Conservation (phyloP, 2,329 filamentous ascomycete genomes). For the Hypoxylon sp. region DNA sequence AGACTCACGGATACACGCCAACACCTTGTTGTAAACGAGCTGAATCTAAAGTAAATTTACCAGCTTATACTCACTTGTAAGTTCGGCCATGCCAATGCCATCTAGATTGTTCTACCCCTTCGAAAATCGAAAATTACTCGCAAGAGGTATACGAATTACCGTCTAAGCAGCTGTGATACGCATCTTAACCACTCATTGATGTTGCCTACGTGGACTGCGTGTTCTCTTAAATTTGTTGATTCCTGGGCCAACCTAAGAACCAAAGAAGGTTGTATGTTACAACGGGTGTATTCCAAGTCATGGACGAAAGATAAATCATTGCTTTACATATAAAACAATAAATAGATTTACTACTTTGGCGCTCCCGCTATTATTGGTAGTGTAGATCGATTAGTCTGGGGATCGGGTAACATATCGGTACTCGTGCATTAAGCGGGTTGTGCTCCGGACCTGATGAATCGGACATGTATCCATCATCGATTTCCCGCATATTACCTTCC, state of each 20-base stretch:
- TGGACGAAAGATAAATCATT: not conserved
- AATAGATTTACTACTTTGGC: not conserved
- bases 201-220: too few relatives aligned
- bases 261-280: too few relatives aligned
- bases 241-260: too few relatives aligned
- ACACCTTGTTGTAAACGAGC: not conserved
- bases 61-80: not conserved
- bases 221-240: too few relatives aligned
- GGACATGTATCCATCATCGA: not conserved
- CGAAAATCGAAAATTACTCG: too few relatives aligned
- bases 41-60: not conserved
- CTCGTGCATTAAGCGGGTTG: not conserved
- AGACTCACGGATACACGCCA: not conserved
- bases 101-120: too few relatives aligned
- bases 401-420: not conserved
- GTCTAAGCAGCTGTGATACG: too few relatives aligned
- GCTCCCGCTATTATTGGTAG: not conserved
- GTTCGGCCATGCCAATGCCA: not conserved
- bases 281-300: not conserved
- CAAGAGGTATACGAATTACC: too few relatives aligned
- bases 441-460: not conserved
- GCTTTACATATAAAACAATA: not conserved
- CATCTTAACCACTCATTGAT: too few relatives aligned
- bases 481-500: not conserved
- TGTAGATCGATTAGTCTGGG: not conserved